Base-by-base conservation (phyloP, 2,329 filamentous ascomycete genomes). In the Aspergillus intermedius region DNA sequence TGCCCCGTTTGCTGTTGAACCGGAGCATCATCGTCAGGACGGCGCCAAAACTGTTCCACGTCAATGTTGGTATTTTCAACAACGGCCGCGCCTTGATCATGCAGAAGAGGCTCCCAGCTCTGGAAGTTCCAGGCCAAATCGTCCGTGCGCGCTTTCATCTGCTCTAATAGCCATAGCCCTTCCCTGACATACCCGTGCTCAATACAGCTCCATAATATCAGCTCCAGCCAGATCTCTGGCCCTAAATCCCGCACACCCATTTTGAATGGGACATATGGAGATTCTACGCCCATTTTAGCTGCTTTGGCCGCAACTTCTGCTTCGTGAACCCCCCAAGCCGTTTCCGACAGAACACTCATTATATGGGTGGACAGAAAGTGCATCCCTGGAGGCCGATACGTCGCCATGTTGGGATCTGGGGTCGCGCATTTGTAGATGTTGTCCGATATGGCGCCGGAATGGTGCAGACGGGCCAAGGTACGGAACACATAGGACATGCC, bases 191-290 rank as follows among this genome's bases (percentile, higher is more conserved):
- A 70, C 5, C 72, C 72, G 49, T 70, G 68, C 55, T 77, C 74
- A 32, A 76, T 68, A 57, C 74, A 77, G 49, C 70, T 75, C 74
- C 74, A 77, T 15, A 77, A 67, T 46, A 76, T 65, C 32, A 76
- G 67, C 49, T 77, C 74, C 10, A 77, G 55, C 74, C 74, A 77
- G 10, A 76, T 65, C 49, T 74, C 72, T 13, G 68, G 70, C 2
- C 71, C 73, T 19, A 77, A 64, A 47, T 74, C 68, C 39, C 68
- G 65, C 23, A 73, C 63, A 35, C 63, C 67, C 40, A 72, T 65
- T 41, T 68, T 70, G 48, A 71, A 68, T 21, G 64, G 63, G 35
- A 68, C 54, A 48, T 62, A 69, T 3, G 71, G 69, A 3, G 68
- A 61, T 19, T 68, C 58, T 45, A 71, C 56, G 10, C 71, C 70